Evolutionary conservation across 306 rosid species (phyloP).

Genomic region (Lupinus albus): DNA sequence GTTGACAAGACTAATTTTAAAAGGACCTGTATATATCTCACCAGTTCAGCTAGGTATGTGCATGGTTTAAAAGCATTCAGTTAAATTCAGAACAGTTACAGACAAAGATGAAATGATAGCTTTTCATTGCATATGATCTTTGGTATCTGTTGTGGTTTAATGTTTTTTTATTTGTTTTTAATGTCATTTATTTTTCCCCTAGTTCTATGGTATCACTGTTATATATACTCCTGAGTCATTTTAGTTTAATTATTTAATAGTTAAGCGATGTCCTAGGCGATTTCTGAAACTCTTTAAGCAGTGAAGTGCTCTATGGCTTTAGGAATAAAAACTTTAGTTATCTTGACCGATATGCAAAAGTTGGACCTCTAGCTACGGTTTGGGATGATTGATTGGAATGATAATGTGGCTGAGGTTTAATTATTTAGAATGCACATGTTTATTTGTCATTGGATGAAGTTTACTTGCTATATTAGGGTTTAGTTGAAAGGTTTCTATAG

Average conservation of each 20-base stretch:
- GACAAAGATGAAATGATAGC: background rate
- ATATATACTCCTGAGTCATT: background rate
- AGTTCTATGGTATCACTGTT: background rate
- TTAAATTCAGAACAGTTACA: constrained; percentile 5
- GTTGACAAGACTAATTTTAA: constrained; percentile 85
- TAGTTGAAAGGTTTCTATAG: constrained; percentile 22
- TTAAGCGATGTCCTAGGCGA: background rate
- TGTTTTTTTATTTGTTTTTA: background rate
- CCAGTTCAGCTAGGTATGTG: constrained; percentile 88
- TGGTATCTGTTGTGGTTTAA: background rate
- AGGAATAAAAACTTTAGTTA: constrained; percentile 3
- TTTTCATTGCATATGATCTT: no score
- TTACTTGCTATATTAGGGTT: background rate
- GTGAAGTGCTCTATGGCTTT: background rate
- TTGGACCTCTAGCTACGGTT: constrained; percentile 21
- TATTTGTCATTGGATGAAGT: background rate
- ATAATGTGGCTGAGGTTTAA: background rate
- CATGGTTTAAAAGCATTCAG: constrained; percentile 14
- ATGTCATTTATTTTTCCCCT: background rate
- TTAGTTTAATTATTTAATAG: background rate
- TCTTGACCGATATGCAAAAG: background rate
- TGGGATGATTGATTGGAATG: constrained; percentile 1
- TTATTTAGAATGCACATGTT: background rate
- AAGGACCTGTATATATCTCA: constrained; percentile 92
- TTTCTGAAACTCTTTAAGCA: background rate